phyloP scores from a whole-genome alignment of 2,329 filamentous ascomycete species.

The Colletotrichum sp. region DNA sequence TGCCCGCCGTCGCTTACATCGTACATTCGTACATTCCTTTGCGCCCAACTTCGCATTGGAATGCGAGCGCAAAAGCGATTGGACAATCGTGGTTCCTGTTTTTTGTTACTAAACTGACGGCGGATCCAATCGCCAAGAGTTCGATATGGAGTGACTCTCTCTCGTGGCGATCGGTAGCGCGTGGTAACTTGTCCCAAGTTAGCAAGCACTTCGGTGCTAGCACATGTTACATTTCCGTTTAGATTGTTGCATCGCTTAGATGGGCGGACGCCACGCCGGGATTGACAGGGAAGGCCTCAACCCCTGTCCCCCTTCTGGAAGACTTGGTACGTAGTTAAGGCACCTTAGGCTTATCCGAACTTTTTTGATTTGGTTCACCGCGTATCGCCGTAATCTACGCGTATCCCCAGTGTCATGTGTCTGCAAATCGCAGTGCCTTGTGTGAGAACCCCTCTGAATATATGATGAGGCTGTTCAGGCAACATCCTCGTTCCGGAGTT shows the following conservation, averaged over 20 bases:
- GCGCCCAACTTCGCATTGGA: not conserved
- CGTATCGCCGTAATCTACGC: not conserved
- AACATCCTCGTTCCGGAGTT: not conserved
- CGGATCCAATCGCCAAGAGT: not conserved
- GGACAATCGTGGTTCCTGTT: not conserved
- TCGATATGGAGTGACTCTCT: not conserved
- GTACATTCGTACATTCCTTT: not conserved
- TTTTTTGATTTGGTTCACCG: not conserved
- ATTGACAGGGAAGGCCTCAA: not conserved
- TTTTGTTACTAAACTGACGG: not conserved
- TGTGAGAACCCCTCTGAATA: not conserved
- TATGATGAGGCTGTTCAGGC: not conserved
- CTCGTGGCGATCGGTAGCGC: not conserved
- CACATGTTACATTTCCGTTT: not conserved
- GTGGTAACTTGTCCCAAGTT: not conserved
- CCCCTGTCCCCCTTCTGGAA: not conserved
- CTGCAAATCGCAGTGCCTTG: not conserved
- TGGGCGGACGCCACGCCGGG: not conserved
- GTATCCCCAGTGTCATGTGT: not conserved
- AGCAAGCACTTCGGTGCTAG: not conserved
- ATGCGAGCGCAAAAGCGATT: not conserved
- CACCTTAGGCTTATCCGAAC: not conserved
- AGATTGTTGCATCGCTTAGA: not conserved
- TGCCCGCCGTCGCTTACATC: not conserved
- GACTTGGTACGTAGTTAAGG: not conserved